A percentile compares a stretch with the other conserved stretches of the same genome.
Conservation (phyloP, 495 filamentous ascomycete species). For the Penicilliopsis zonata region DNA sequence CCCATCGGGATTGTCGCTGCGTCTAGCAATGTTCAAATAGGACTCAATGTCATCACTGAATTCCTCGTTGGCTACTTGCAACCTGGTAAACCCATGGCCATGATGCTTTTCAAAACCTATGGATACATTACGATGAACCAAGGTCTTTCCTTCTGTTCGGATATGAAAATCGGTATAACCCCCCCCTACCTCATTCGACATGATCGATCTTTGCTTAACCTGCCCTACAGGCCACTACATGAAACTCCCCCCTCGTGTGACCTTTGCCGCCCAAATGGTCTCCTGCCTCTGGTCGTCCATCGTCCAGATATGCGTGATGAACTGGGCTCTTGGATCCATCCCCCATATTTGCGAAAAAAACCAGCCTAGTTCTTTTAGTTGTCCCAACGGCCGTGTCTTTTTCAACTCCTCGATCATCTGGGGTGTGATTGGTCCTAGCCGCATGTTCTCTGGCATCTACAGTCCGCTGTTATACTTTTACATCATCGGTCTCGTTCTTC, state of each 20-base stretch:
- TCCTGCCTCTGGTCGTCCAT: slow-evolving; percentile 44
- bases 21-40: slow-evolving; percentile 48
- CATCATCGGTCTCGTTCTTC: slow-evolving; percentile 34
- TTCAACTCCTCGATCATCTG: slow-evolving; percentile 46
- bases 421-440: slow-evolving; percentile 38
- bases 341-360: slow-evolving; percentile 33
- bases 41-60: slow-evolving; percentile 58
- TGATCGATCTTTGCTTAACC: slow-evolving; percentile 8
- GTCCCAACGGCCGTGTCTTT: slow-evolving; percentile 49
- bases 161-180: slow-evolving; percentile 36
- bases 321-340: slow-evolving; percentile 49
- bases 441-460: slow-evolving; percentile 41
- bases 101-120: slow-evolving; percentile 46
- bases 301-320: slow-evolving; percentile 47
- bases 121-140: slow-evolving; percentile 47
- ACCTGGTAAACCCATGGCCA: slow-evolving; percentile 36
- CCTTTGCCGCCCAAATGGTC: slow-evolving; percentile 45
- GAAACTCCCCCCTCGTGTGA: slow-evolving; percentile 50
- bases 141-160: slow-evolving; percentile 38
- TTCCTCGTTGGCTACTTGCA: slow-evolving; percentile 50
- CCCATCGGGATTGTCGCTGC: slow-evolving; percentile 45
- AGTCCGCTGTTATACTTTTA: slow-evolving; percentile 35
- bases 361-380: slow-evolving; percentile 44
- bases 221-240: slow-evolving; percentile 43
- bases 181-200: slow-evolving; percentile 25